A percentile compares a stretch with the other conserved stretches of the same genome.
Evolutionary conservation across 805 yeast species (phyloP).

Genomic region (Starmerella floricola): DNA sequence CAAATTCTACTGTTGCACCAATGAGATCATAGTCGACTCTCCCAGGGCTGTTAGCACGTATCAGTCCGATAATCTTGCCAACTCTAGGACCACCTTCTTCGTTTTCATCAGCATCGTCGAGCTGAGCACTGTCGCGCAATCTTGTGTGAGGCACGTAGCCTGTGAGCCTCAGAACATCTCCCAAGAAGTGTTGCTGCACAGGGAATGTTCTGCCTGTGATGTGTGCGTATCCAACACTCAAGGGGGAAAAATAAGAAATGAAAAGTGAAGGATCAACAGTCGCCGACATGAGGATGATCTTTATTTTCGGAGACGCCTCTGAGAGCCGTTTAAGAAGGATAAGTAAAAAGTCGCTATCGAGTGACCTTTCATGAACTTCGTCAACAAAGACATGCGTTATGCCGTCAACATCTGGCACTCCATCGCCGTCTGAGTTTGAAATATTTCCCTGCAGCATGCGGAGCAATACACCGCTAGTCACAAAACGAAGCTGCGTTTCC

Average conservation of each 20-base stretch:
- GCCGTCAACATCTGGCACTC: constrained; percentile 5
- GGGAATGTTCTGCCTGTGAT: constrained; percentile 93
- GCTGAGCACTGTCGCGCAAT: too few species aligned
- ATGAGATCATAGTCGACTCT: constrained; percentile 64
- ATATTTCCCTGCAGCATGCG: constrained; percentile 57
- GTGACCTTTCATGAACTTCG: constrained; percentile 94
- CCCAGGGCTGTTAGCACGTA: constrained; percentile 25
- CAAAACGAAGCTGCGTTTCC: constrained; percentile 66
- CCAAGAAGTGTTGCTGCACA: constrained; percentile 63
- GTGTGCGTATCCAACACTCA: constrained; percentile 49
- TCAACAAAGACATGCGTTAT: constrained; percentile 70
- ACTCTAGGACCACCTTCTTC: constrained; percentile 6
- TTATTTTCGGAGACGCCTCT: constrained; percentile 38
- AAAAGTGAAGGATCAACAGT: constrained; percentile 68
- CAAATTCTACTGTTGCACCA: constrained; percentile 39
- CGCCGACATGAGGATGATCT: constrained; percentile 82
- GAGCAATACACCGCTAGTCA: constrained; percentile 84
- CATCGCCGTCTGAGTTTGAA: constrained; percentile 20
- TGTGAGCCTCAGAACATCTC: constrained; percentile 45
- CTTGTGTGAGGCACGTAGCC: constrained; percentile 45
- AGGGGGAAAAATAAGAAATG: constrained; percentile 46
- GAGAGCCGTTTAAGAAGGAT: constrained; percentile 59
- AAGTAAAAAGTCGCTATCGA: constrained; percentile 76
- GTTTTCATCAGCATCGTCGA: constrained; percentile 19
- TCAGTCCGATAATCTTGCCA: constrained; percentile 25